Evolutionary conservation across 1,284 basidiomycete genomes (phyloP), one percentile per base, ranked within the genome.

Genomic region (Somion occarium): DNA sequence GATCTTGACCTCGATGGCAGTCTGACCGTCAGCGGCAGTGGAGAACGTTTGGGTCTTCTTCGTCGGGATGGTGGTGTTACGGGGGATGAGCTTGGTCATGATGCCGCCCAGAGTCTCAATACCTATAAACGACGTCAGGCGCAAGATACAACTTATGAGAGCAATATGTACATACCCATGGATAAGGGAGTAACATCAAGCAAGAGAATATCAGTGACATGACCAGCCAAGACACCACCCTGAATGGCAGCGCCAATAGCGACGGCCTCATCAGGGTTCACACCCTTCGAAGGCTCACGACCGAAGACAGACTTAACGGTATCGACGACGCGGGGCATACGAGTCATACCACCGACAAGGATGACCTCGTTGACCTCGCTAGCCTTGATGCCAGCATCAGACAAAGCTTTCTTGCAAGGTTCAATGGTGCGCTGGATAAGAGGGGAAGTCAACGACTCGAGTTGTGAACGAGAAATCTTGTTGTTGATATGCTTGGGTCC

Each of bases 41-140:
- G 96, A 98, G 82, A 98, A 99, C 51, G 90, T 89, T 71, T 98
- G 95, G 2, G 92, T 94, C 84, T 99, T 98, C 83, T 98, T 99
- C 66, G 95, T 98, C 19, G 96, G 96, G 73, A 98, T 98, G 56
- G 96, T 98, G 18, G 96, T 99, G 79, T 99, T 99, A 57, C 96
- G 89, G 69, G 84, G 88, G 73, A 95, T 94, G 48, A 93, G 80
- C 70, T 91, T 91, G 56, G 96, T 98, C 91, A 98, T 98, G 73
- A 99, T 98, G 70, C 96, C 96, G 64, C 96, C 96, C 55, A 98
- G 91, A 5, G 96, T 98, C 76, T 97, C 91, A 61, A 97, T 96
- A 79, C 83, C 82, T 76, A 44, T 37, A 5, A 5, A 41, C 2
- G 24, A n/a, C n/a, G n/a, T n/a, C n/a, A n/a, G n/a, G n/a, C n/a